Conservation (phyloP, 1,139 yeast species). For the Saccharomyces hybrid region DNA sequence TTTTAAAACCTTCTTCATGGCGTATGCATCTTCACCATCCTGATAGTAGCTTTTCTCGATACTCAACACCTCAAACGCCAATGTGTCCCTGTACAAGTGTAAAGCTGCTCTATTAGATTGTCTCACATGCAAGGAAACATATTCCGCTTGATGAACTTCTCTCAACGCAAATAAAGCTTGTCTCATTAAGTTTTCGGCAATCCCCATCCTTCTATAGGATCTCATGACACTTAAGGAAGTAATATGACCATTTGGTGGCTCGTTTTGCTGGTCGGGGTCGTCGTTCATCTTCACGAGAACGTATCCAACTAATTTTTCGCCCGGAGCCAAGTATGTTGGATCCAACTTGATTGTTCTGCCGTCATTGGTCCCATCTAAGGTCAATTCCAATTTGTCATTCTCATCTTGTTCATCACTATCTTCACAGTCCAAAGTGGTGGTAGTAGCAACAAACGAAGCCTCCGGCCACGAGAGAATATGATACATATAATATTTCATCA, state of each 20-base stretch:
- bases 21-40: slow-evolving; percentile 98
- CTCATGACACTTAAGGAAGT: slow-evolving; percentile 93
- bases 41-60: slow-evolving; percentile 87
- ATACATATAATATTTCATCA: slow-evolving; percentile 85
- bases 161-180: slow-evolving; percentile 73
- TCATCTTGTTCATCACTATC: slow-evolving; percentile 32
- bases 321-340: slow-evolving; percentile 49
- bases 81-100: slow-evolving; percentile 81
- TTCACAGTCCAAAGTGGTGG: slow-evolving; percentile 41
- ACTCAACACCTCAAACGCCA: slow-evolving; percentile 70
- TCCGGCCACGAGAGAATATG: slow-evolving; percentile 97
- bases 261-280: slow-evolving; percentile 56
- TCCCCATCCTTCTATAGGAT: slow-evolving; percentile 88
- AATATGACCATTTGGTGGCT: slow-evolving; percentile 85
- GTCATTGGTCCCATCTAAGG: slow-evolving; percentile 14
- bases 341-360: slow-evolving; percentile 34
- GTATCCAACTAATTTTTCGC: slow-evolving; percentile 86
- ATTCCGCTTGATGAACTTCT: slow-evolving; percentile 75
- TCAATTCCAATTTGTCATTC: slow-evolving; percentile 20
- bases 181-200: slow-evolving; percentile 89
- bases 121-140: slow-evolving; percentile 89
- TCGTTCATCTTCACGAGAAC: slow-evolving; percentile 96
- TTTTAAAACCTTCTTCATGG: slow-evolving; percentile 67
- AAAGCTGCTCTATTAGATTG: slow-evolving; percentile 90
- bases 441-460: slow-evolving; percentile 91